Conservation (phyloP, 306 rosid species). For the Cucumis melo region DNA sequence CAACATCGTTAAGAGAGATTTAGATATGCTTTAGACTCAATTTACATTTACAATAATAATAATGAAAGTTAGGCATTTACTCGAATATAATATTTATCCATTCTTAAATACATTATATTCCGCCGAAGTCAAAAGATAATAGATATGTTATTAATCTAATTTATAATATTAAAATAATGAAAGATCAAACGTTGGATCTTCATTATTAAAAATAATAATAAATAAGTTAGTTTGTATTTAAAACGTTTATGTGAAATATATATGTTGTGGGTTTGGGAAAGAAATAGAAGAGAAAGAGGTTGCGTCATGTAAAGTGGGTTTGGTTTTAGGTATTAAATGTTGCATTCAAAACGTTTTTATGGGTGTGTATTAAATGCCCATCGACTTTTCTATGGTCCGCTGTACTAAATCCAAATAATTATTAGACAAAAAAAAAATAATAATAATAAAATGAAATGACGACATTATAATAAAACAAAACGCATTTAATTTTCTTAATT, state of each 20-base stretch:
- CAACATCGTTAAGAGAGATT: background rate
- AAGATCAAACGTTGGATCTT: background rate
- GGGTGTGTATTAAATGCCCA: conserved; percentile 4
- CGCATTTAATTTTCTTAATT: background rate
- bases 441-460: background rate
- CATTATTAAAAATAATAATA: background rate
- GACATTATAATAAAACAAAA: background rate
- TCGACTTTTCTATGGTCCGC: background rate
- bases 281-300: background rate
- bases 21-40: background rate
- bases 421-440: no score
- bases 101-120: background rate
- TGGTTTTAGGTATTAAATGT: conserved; percentile 4
- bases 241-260: background rate
- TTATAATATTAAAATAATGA: background rate
- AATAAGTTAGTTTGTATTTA: background rate
- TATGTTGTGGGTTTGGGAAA: background rate
- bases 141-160: background rate
- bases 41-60: background rate
- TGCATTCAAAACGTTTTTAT: conserved; percentile 3
- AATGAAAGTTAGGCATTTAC: background rate
- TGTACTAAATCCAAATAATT: background rate
- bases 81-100: background rate
- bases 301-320: background rate
- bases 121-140: background rate